Base-by-base conservation (phyloP, 2,329 filamentous ascomycete genomes). In the Pezicula radicicola region DNA sequence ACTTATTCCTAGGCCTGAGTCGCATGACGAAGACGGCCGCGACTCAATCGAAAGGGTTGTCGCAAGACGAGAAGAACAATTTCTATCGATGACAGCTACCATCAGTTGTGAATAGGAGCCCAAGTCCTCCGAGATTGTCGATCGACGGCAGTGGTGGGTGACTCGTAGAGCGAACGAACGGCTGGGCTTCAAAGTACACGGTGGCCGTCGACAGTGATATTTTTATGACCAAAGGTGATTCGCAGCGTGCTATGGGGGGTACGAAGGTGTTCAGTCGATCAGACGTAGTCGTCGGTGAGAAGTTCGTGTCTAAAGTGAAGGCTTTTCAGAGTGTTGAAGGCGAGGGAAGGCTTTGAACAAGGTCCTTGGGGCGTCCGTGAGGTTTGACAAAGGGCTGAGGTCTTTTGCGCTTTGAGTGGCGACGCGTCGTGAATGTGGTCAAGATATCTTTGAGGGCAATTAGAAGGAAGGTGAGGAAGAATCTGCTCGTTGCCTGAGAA, bases 1-100 rank as follows among this genome's bases (percentile, higher is more conserved):
- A 68, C 64, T 61, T 60, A 60, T 63, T 56, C 58, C 58, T 63
- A 51, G 56, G 57, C 61, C 65, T 63, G 66, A 67, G 63, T 67
- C 66, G 66, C 66, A 68, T 68, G 66, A 66, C 66, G 66, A 68
- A 67, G 65, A 64, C 58, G 59, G 60, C 60, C 54, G 60, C 62
- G 61, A 66, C 63, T 65, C 61, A 60, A 64, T 61, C 44, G 55
- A 57, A 58, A 55, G 44, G 46, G 51, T 50, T 58, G 58, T 64
- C 62, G 62, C 62, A 62, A 56, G 55, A 56, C 58, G 57, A 61
- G 43, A 21, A 53, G 46, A 54, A 56, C 55, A 49, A 51, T 55
- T 52, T 46, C 51, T 39, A 30, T 51, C 48, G 53, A 52, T 44
- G 51, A 53, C 51, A 48, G 50, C 55, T 54, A 50, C 65, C 63